Percentiles rank a stretch among this genome's conserved stretches.
Conservation (phyloP, 345 rosid genomes). For the Hypericum androsaemum region DNA sequence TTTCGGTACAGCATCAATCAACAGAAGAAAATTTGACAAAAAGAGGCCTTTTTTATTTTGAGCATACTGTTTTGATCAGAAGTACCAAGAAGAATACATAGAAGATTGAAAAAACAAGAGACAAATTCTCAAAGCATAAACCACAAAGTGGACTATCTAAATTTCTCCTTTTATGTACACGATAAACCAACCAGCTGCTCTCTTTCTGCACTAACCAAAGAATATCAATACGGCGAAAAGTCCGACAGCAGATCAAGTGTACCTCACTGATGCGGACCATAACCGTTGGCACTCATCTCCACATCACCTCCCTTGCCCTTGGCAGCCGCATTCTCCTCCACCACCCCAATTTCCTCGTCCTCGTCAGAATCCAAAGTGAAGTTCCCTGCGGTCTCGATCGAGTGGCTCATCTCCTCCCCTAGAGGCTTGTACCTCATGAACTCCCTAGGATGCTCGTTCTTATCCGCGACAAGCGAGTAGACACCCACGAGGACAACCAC, state of each 20-base stretch:
- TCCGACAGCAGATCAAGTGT: slow-evolving; percentile 3
- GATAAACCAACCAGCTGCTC: not conserved
- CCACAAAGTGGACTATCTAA: slow-evolving; percentile 5
- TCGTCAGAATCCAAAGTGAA: slow-evolving; percentile 82
- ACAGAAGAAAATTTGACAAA: too few species aligned
- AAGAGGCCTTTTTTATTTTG: too few species aligned
- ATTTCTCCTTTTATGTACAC: slow-evolving; percentile 11
- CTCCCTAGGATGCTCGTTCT: slow-evolving; percentile 31
- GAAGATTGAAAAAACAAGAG: too few species aligned
- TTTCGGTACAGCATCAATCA: too few species aligned
- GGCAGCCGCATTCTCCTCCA: slow-evolving; percentile 18
- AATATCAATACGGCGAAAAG: slow-evolving; percentile 2
- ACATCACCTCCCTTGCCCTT: slow-evolving; percentile 17
- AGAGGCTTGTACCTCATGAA: slow-evolving; percentile 46
- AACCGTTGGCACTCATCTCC: slow-evolving; percentile 39
- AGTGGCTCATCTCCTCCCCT: slow-evolving; percentile 45
- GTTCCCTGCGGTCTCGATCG: slow-evolving; percentile 27
- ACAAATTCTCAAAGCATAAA: too few species aligned
- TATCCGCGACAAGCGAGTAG: slow-evolving; percentile 39
- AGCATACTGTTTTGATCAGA: too few species aligned
- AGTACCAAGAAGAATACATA: too few species aligned
- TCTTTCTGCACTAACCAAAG: slow-evolving; percentile 1
- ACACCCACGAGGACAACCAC: slow-evolving; percentile 37
- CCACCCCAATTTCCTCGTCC: slow-evolving; percentile 43
- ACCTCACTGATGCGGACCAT: slow-evolving; percentile 40